A percentile compares a stretch with the other conserved stretches of the same genome.
Evolutionary conservation across 2,329 filamentous ascomycete genomes (phyloP).

Genomic region (Acephala macrosclerotiorum): DNA sequence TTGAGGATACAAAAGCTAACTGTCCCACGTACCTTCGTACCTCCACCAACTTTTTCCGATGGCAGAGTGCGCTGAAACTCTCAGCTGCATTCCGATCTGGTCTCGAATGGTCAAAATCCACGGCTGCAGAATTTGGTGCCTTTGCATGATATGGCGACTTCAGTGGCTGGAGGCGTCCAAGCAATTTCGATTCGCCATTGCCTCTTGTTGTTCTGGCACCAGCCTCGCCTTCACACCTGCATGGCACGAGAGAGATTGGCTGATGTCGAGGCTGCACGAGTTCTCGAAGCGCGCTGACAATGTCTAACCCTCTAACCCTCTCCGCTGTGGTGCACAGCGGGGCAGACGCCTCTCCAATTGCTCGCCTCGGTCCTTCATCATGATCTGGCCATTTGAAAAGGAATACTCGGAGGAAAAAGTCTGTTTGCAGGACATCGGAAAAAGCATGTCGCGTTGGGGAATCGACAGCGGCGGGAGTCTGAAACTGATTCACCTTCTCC

Average conservation of each 20-base stretch:
- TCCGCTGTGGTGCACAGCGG: not conserved
- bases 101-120: not conserved
- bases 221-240: not conserved
- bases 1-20: no score
- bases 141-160: not conserved
- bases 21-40: no score
- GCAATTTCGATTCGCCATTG: not conserved
- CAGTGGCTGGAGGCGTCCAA: not conserved
- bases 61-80: not conserved
- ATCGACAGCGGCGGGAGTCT: slow-evolving; percentile 6
- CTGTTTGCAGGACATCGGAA: not conserved
- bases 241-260: slow-evolving; percentile 2
- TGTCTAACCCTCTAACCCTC: not conserved
- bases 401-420: not conserved
- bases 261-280: not conserved
- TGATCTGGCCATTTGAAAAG: slow-evolving; percentile 1
- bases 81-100: not conserved
- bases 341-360: not conserved
- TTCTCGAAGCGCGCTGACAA: not conserved
- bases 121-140: not conserved
- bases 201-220: not conserved
- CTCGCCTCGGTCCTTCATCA: not conserved
- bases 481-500: not conserved
- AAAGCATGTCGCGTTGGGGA: slow-evolving; percentile 8
- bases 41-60: no score